phyloP scores from a whole-genome alignment of 1,284 basidiomycete genomes.

The Leccinum solheimii region DNA sequence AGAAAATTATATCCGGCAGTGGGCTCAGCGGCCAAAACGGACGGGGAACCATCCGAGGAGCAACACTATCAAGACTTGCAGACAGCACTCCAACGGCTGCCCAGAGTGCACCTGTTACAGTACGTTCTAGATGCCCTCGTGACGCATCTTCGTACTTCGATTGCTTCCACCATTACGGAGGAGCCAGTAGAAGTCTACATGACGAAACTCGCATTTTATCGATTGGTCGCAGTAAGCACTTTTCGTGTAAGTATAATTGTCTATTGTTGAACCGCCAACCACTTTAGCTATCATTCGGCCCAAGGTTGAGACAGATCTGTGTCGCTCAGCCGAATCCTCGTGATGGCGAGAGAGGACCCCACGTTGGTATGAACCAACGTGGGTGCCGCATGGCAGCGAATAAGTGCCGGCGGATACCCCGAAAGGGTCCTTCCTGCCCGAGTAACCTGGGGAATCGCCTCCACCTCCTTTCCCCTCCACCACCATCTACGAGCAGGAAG shows the following conservation, averaged over 20 bases:
- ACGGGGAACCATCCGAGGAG: conserved; percentile 54
- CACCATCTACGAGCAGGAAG: too few species aligned
- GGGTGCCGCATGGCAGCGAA: too few species aligned
- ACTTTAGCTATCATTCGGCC: conserved; percentile 76
- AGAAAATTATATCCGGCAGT: conserved; percentile 81
- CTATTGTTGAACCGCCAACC: conserved; percentile 4
- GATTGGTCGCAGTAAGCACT: conserved; percentile 74
- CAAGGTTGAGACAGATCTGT: conserved; percentile 67
- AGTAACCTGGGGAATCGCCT: too few species aligned
- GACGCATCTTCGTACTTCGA: conserved; percentile 77
- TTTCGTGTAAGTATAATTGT: not conserved
- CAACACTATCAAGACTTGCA: conserved; percentile 70
- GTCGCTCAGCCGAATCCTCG: too few species aligned
- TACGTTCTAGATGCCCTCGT: conserved; percentile 79
- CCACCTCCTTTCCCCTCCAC: too few species aligned
- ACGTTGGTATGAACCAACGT: too few species aligned
- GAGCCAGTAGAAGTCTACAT: conserved; percentile 77
- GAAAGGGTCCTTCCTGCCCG: too few species aligned
- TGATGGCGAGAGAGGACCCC: too few species aligned
- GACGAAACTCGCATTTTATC: conserved; percentile 81
- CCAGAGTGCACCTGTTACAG: conserved; percentile 69
- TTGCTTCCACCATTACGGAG: conserved; percentile 66
- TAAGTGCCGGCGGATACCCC: too few species aligned
- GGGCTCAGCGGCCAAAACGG: conserved; percentile 52
- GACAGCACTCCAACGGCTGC: conserved; percentile 69